A percentile compares a stretch with the other conserved stretches of the same genome.
Evolutionary conservation across 1,284 basidiomycete species (phyloP).

Genomic region (Melanopsichium pennsylvanicum): DNA sequence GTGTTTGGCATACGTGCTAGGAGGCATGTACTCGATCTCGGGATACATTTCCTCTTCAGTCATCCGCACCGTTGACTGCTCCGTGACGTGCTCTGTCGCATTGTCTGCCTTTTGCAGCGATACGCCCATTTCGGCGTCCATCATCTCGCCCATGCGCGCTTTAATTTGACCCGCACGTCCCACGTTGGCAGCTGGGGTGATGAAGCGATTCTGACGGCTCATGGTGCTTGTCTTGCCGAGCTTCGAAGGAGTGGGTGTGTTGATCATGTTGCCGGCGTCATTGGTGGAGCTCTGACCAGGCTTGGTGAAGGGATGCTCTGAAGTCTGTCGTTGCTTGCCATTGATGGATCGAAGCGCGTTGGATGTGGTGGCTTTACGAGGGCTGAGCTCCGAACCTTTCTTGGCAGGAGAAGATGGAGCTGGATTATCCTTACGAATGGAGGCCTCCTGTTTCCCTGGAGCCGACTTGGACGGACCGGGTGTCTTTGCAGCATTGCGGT

Average conservation of each 20-base stretch:
- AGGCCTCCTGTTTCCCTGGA: slow-evolving; percentile 11
- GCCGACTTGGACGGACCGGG: slow-evolving; percentile 25
- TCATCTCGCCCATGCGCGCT: slow-evolving; percentile 53
- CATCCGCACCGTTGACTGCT: slow-evolving; percentile 22
- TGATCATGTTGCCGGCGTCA: slow-evolving; percentile 11
- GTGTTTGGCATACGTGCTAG: slow-evolving; percentile 28
- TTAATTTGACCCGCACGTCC: slow-evolving; percentile 58
- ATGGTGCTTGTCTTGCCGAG: slow-evolving; percentile 19
- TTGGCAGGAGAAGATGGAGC: slow-evolving; percentile 16
- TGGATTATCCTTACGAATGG: slow-evolving; percentile 16
- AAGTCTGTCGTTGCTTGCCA: slow-evolving; percentile 30
- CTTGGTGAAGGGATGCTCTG: slow-evolving; percentile 31
- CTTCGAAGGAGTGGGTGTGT: slow-evolving; percentile 34
- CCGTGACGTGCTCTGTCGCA: slow-evolving; percentile 15
- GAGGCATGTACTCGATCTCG: slow-evolving; percentile 57
- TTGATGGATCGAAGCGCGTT: slow-evolving; percentile 36
- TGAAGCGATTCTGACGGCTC: slow-evolving; percentile 42
- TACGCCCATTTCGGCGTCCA: slow-evolving; percentile 47
- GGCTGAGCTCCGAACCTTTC: slow-evolving; percentile 27
- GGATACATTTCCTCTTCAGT: slow-evolving; percentile 59
- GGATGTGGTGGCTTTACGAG: slow-evolving; percentile 28
- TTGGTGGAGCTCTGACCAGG: slow-evolving; percentile 12
- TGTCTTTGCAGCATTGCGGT: slow-evolving; percentile 34
- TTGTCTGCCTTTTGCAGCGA: slow-evolving; percentile 28
- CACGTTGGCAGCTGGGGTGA: slow-evolving; percentile 58